A percentile compares a stretch with the other conserved stretches of the same genome.
phyloP scores from a whole-genome alignment of 805 yeast species.

The Zygoascus ofunaensis region DNA sequence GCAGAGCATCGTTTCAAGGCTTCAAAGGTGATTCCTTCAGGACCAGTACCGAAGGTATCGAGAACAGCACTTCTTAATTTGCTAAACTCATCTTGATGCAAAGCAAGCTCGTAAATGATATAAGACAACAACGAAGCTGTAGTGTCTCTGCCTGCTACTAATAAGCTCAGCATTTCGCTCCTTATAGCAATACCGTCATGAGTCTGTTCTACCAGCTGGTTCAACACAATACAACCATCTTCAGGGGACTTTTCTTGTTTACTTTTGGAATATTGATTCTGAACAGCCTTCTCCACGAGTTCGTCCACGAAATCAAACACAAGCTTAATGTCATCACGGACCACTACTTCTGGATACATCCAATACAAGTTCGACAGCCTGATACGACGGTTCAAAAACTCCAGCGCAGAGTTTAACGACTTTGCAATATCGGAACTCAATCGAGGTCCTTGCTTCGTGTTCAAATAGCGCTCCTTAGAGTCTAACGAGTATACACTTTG shows the following conservation, averaged over 20 bases:
- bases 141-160: constrained; percentile 49
- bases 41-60: constrained; percentile 28
- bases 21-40: constrained; percentile 33
- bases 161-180: constrained; percentile 43
- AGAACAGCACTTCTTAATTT: constrained; percentile 34
- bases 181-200: constrained; percentile 39
- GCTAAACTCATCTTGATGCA: constrained; percentile 27
- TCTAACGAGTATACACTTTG: constrained; percentile 22
- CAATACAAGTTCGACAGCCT: constrained; percentile 17
- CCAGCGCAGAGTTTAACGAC: neutral
- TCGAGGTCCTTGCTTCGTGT: constrained; percentile 1
- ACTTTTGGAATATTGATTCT: constrained; percentile 3
- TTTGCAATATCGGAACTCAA: neutral
- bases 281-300: constrained; percentile 35
- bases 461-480: neutral
- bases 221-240: constrained; percentile 39
- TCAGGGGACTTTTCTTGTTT: constrained; percentile 15
- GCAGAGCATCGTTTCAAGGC: constrained; percentile 41
- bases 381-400: constrained; percentile 2
- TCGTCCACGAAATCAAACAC: constrained; percentile 32
- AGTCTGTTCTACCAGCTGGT: constrained; percentile 41
- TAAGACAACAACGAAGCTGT: constrained; percentile 45
- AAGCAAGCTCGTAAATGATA: constrained; percentile 37
- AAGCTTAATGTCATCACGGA: constrained; percentile 21
- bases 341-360: constrained; percentile 21